Evolutionary conservation across 129 eudicot genomes (phyloP).

Genomic region (Smallanthus sonchifolius): DNA sequence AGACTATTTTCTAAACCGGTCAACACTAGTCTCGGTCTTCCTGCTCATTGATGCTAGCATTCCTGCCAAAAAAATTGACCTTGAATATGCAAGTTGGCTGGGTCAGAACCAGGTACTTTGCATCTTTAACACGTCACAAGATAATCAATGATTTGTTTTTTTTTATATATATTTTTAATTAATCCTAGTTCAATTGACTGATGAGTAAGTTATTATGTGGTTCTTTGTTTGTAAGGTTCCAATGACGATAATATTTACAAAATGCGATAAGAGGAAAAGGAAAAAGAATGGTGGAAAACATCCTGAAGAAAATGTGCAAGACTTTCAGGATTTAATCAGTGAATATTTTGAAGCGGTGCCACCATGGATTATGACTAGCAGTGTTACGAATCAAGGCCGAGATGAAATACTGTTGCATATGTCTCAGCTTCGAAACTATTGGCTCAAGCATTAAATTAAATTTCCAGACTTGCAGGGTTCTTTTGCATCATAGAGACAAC

Average conservation of each 20-base stretch:
- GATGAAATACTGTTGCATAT: conserved; percentile 91
- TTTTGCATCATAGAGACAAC: neutral
- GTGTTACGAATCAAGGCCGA: conserved; percentile 91
- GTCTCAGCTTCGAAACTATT: conserved; percentile 87
- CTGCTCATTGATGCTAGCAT: conserved; percentile 95
- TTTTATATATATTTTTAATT: too few species aligned
- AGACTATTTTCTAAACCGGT: conserved; percentile 76
- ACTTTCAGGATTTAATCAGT: conserved; percentile 61
- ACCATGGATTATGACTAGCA: conserved; percentile 99
- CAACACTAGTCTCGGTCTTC: conserved; percentile 77
- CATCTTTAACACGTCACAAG: neutral
- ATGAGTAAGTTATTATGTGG: neutral
- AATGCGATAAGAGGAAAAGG: conserved; percentile 95
- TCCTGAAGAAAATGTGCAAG: conserved; percentile 84
- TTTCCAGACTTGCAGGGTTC: neutral
- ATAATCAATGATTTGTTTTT: too few species aligned
- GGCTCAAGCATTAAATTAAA: conserved; percentile 74
- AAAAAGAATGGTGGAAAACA: conserved; percentile 91
- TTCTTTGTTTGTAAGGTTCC: conserved; percentile 53
- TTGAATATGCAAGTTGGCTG: conserved; percentile 94
- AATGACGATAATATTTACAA: conserved; percentile 87
- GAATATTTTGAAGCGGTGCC: conserved; percentile 72
- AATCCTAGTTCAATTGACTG: neutral
- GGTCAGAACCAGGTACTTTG: conserved; percentile 71
- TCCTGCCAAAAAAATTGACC: conserved; percentile 83